Conservation (phyloP, 2,329 filamentous ascomycete species). For the Plenodomus biglobosus region DNA sequence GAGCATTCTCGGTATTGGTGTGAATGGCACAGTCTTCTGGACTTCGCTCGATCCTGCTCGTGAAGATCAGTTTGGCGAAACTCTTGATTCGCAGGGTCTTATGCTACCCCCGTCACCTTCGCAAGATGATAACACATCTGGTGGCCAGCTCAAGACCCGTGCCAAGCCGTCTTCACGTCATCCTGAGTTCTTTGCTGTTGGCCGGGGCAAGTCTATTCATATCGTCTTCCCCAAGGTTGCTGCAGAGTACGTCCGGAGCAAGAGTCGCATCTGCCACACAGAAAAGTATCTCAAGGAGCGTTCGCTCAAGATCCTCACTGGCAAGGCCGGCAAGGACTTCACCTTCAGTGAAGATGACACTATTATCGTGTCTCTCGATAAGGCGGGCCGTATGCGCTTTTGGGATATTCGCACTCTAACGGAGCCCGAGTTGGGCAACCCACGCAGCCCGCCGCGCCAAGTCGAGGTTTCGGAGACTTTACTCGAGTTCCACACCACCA, state of each 20-base stretch:
- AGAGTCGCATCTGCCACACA: slow-evolving; percentile 70
- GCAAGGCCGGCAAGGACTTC: slow-evolving; percentile 98
- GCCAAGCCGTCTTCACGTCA: slow-evolving; percentile 87
- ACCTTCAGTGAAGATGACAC: slow-evolving; percentile 96
- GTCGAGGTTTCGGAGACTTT: slow-evolving; percentile 84
- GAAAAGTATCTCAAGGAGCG: slow-evolving; percentile 85
- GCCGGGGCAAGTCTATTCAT: slow-evolving; percentile 93
- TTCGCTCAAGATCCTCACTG: slow-evolving; percentile 89
- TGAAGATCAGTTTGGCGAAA: slow-evolving; percentile 68
- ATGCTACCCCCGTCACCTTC: slow-evolving; percentile 83
- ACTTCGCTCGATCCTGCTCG: slow-evolving; percentile 60
- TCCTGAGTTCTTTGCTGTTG: slow-evolving; percentile 91
- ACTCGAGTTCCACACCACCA: slow-evolving; percentile 82
- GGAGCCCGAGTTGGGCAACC: slow-evolving; percentile 50
- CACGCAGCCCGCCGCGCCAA: slow-evolving; percentile 49
- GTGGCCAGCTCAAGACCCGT: slow-evolving; percentile 91
- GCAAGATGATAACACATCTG: slow-evolving; percentile 86
- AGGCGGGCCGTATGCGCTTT: slow-evolving; percentile 94
- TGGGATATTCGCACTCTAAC: slow-evolving; percentile 90
- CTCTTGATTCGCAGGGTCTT: slow-evolving; percentile 83
- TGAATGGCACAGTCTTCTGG: slow-evolving; percentile 98
- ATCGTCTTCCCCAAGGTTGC: slow-evolving; percentile 69
- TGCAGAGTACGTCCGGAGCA: slow-evolving; percentile 53
- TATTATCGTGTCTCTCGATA: slow-evolving; percentile 92
- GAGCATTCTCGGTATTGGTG: slow-evolving; percentile 85